Evolutionary conservation across 371 early-diverging fungal genomes (phyloP), one percentile per base, ranked within the genome.

Genomic region (Rhizopus delemar): DNA sequence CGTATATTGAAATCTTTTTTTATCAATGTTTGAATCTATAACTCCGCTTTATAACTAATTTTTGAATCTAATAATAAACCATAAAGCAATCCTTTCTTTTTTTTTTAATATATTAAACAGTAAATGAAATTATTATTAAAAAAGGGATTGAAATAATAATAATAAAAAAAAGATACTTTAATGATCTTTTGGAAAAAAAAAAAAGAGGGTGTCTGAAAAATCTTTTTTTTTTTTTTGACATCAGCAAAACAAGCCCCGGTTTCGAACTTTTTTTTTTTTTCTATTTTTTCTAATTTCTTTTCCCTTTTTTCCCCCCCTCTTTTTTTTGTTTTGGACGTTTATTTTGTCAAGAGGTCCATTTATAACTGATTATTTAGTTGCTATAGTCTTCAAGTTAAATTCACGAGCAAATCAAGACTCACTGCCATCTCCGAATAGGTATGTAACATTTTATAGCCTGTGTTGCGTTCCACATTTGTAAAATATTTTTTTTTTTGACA

Each of bases 401-500:
- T 13, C 39, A 13, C 39, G 13, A 38, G 13, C 13, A 38, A 38
- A 38, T 13, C 39, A 38, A 13, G 39, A 22, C 22, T 22, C 2
- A 36, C 36, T 1, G 11, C 11, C 43, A 43, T 53, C 53, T 53
- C 53, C 53, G 53, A 53, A 38, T 39, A 53, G 53, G 53, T 53
- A 53, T 29, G 29, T n/a, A 28, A 29, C 41, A 22, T 39, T 39
- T 53, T 28, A 39, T n/a, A 43, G 15, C 6, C 46, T 56, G 57
- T 56, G 57, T 46, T 56, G 57, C 57, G 57, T 56, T 56, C 48
- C 57, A 56, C 57, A 28, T 13, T 32, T 33, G 13, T 31, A 33
- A 45, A 31, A 41, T 41, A 45, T 43, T 41, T 38, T 16, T 55
- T 32, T 45, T 55, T 32, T 45, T 45, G 39, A 43, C 11, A 43